These are phyloP conservation scores for Metschnikowia dekortorum DNA, from an alignment of 805 yeast genomes.

Conservation along the genomic window DNA sequence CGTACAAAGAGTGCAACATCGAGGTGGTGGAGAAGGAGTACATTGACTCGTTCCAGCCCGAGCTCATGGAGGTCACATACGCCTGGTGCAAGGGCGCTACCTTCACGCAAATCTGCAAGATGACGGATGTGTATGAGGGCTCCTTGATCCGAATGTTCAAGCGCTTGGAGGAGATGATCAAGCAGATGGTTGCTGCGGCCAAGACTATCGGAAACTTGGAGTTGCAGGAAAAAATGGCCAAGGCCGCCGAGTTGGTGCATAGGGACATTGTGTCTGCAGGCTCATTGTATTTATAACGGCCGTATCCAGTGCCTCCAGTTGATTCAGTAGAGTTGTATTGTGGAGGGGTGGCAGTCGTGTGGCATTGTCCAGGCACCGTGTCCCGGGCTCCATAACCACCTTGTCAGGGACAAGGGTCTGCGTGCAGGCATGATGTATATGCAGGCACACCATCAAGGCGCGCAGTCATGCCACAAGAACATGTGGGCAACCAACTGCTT, in stretches of 20 bases:
- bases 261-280: slow-evolving; percentile 97
- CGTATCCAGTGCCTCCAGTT: background rate
- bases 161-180: slow-evolving; percentile 85
- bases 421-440: background rate
- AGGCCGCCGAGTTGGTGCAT: slow-evolving; percentile 78
- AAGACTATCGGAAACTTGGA: slow-evolving; percentile 90
- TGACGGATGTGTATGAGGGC: slow-evolving; percentile 99
- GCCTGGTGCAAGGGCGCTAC: slow-evolving; percentile 97
- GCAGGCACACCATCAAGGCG: background rate
- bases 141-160: slow-evolving; percentile 91
- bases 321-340: too few relatives aligned
- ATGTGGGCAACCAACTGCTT: background rate
- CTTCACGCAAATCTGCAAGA: slow-evolving; percentile 94
- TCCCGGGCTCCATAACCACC: too few relatives aligned
- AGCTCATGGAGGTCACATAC: slow-evolving; percentile 93
- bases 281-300: slow-evolving; percentile 63
- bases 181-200: slow-evolving; percentile 88
- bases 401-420: background rate
- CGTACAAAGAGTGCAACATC: slow-evolving; percentile 82
- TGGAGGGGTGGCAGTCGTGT: background rate
- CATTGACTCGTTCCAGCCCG: slow-evolving; percentile 85
- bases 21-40: slow-evolving; percentile 90
- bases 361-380: too few relatives aligned
- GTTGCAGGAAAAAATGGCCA: slow-evolving; percentile 83
- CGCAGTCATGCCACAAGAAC: background rate